Evolutionary conservation across 2,329 filamentous ascomycete species (phyloP).

Genomic region (Cercospora janseana): DNA sequence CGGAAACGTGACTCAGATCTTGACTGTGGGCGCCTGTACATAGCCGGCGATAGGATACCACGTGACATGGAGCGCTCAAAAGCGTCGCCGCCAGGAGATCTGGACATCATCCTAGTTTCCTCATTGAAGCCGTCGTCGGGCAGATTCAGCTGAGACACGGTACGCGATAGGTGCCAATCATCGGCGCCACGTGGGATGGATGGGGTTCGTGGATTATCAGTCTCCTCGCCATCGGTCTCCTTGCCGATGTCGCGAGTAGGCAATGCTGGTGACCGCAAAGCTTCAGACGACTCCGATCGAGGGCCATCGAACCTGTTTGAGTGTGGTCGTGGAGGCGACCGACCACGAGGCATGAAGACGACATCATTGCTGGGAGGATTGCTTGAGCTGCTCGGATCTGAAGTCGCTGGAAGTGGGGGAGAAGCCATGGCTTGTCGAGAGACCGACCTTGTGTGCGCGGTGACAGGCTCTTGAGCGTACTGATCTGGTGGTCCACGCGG

Average conservation of each 20-base stretch:
- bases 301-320: constrained; percentile 9
- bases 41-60: constrained; percentile 12
- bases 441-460: constrained; percentile 4
- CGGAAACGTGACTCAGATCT: constrained; percentile 7
- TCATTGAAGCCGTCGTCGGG: constrained; percentile 1
- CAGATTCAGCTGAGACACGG: constrained; percentile 14
- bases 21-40: constrained; percentile 7
- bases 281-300: constrained; percentile 17
- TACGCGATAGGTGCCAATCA: constrained; percentile 15
- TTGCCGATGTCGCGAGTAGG: constrained; percentile 14
- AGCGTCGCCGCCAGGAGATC: constrained; percentile 8
- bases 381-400: constrained; percentile 8
- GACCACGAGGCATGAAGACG: constrained; percentile 17
- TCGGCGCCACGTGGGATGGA: constrained; percentile 16
- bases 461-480: constrained; percentile 12
- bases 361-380: constrained; percentile 15
- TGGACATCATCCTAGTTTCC: constrained; percentile 10
- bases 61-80: constrained; percentile 8
- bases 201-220: constrained; percentile 17
- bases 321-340: constrained; percentile 13
- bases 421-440: constrained; percentile 2
- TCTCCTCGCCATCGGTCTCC: constrained; percentile 15
- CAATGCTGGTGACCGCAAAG: constrained; percentile 9
- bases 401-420: constrained; percentile 8
- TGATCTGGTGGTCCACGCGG: constrained; percentile 13